Evolutionary conservation across 2,329 filamentous ascomycete genomes (phyloP), one percentile per base, ranked within the genome.

Genomic region (Geosmithia morbida): DNA sequence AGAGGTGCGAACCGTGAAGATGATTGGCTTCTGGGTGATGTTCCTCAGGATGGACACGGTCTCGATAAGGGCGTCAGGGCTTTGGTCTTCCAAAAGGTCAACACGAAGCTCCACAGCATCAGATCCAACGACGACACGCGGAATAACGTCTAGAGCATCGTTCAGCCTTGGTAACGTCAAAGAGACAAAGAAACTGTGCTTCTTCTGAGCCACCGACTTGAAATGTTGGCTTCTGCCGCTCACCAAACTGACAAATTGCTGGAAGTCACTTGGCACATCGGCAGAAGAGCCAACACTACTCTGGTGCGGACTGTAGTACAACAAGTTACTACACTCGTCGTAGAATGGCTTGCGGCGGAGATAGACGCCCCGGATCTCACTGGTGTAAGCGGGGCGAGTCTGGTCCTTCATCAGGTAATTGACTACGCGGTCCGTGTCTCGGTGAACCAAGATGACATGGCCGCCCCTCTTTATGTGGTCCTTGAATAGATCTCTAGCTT

Each of bases 51-150:
- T 70, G 1, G 89, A 82, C 40, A 97, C 73, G 57, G 98, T 89
- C 22, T 84, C 79, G 44, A 81, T 79, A 33, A 98, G 76, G 51
- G 85, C 94, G 49, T 94, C 87, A 1, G 79, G 66, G 3, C 79
- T 72, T 5, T 81, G 77, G 57, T 96, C 85, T 51, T 84, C 75
- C 16, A 98, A 74, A 41, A 98, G 69, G 64, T 98, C 92, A 3
- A 95, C 86, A n/a, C 92, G 80, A 46, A 98, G 67, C 64, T 98
- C 92, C 11, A 97, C 87, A 2, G 90, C 92, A 65, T 98, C 90
- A 7, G 86, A 85, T 4, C 92, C 92, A 41, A 94, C 80, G 13
- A 84, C 79, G 42, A 88, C 83, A 46, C 79, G 71, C 2, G 82
- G 79, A 43, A 98, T 71, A 26, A 82, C 67, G 18, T 80, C 70